These are phyloP conservation scores for Botrytis deweyae DNA, from an alignment of 2,329 filamentous ascomycete species.

Conservation along the genomic window DNA sequence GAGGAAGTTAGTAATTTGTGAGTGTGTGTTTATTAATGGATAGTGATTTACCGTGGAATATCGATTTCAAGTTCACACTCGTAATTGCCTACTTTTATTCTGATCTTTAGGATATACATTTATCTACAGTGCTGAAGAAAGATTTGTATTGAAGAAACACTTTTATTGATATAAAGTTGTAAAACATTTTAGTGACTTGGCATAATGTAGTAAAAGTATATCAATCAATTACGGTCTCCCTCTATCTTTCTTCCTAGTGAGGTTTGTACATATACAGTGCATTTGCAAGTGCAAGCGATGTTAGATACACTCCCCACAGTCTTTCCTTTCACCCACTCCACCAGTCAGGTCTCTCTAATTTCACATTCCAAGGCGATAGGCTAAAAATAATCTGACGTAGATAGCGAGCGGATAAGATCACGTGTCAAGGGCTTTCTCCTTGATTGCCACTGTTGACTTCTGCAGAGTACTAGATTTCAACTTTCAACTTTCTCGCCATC, in stretches of 20 bases:
- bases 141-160: neutral
- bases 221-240: neutral
- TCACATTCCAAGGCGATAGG: slow-evolving; percentile 2
- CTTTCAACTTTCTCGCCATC: neutral
- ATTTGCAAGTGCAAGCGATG: no score
- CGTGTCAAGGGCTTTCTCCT: neutral
- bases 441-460: neutral
- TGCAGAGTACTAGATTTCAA: neutral
- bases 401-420: neutral
- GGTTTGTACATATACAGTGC: neutral
- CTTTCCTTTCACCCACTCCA: neutral
- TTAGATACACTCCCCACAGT: neutral
- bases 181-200: neutral
- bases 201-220: neutral
- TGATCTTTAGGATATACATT: neutral
- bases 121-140: neutral
- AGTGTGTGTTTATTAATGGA: neutral
- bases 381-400: slow-evolving; percentile 19
- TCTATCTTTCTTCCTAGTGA: neutral
- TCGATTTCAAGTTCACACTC: neutral
- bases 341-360: slow-evolving; percentile 34
- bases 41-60: neutral
- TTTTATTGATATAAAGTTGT: neutral
- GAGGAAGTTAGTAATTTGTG: neutral
- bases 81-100: neutral